Evolutionary conservation across 225 moss, liverwort and hornwort species (phyloP), one percentile per base, ranked within the genome.

Genomic region (Rhytidiadelphus loreus): DNA sequence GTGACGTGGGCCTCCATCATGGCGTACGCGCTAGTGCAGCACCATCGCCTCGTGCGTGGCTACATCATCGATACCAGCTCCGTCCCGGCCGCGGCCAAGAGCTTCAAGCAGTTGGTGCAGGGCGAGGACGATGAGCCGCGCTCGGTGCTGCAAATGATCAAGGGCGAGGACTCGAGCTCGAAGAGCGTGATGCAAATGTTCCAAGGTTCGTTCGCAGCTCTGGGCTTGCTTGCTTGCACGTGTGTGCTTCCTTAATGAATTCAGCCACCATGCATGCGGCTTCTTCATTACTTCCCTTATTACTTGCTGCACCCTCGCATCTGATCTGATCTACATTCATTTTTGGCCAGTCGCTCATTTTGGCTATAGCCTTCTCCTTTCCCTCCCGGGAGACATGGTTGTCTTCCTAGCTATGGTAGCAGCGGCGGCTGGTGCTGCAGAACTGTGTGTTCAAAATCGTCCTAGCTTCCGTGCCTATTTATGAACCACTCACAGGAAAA

Each of bases 161-260:
- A 80, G 77, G 92, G 92, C 82, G 93, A 90, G 65, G 90, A 92
- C 82, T 92, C 93, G 57, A 83, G 88, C 44, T 93, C 93, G 8
- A 88, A 80, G 86, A 46, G 74, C 75, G 77, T 89, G 62, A 76
- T 89, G 64, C 87, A 71, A 87, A 64, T 88, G 83, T 15, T 93
- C 75, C 90, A 92, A 89, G 90, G 92, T 74, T 39, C 61, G 63
- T 77, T 64, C 50, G 39, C n/a, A 19, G 37, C 66, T 41, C 24
- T 23, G 26, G 16, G 17, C 56, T 79, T 29, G 41, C 80, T 29
- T 58, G 58, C n/a, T 28, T 61, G 33, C 50, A 33, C 22, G 32
- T 35, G 33, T 44, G 15, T 81, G 46, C 86, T 57, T 68, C 78
- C 53, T 68, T 66, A 24, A 43, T 60, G 60, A 30, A 32, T 85